Evolutionary conservation across 805 yeast genomes (phyloP).

Genomic region (Debaryomyces prosopidis): DNA sequence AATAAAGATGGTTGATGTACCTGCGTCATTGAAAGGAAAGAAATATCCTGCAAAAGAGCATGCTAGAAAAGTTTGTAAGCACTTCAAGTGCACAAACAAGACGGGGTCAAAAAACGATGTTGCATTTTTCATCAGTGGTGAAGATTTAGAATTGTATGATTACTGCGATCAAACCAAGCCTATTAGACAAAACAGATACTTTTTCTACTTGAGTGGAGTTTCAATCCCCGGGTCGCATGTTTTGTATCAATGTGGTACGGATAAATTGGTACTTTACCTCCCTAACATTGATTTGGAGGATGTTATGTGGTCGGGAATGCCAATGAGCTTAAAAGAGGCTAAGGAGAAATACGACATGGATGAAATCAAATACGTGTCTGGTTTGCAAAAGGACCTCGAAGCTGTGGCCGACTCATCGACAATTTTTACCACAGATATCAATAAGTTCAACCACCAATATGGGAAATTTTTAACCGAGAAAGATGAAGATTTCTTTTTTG

Average conservation of each 20-base stretch:
- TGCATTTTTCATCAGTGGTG: slow-evolving; percentile 62
- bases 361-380: slow-evolving; percentile 64
- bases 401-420: slow-evolving; percentile 21
- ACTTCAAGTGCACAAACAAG: slow-evolving; percentile 18
- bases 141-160: slow-evolving; percentile 55
- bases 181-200: slow-evolving; percentile 88
- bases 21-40: slow-evolving; percentile 21
- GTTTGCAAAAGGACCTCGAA: slow-evolving; percentile 40
- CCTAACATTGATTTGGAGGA: slow-evolving; percentile 87
- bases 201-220: slow-evolving; percentile 82
- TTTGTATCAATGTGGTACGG: slow-evolving; percentile 52
- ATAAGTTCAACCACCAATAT: slow-evolving; percentile 42
- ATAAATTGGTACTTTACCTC: slow-evolving; percentile 67
- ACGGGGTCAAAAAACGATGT: slow-evolving; percentile 21
- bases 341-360: slow-evolving; percentile 72
- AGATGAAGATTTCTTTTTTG: slow-evolving; percentile 54
- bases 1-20: slow-evolving; percentile 11
- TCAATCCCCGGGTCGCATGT: slow-evolving; percentile 77
- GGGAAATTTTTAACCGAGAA: slow-evolving; percentile 39
- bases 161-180: slow-evolving; percentile 80
- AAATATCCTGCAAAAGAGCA: slow-evolving; percentile 87
- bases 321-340: slow-evolving; percentile 69
- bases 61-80: slow-evolving; percentile 53
- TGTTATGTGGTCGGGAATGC: slow-evolving; percentile 96
- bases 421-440: slow-evolving; percentile 57